phyloP scores from a whole-genome alignment of 179 eudicot species.

The Sideroxylon spinosum region DNA sequence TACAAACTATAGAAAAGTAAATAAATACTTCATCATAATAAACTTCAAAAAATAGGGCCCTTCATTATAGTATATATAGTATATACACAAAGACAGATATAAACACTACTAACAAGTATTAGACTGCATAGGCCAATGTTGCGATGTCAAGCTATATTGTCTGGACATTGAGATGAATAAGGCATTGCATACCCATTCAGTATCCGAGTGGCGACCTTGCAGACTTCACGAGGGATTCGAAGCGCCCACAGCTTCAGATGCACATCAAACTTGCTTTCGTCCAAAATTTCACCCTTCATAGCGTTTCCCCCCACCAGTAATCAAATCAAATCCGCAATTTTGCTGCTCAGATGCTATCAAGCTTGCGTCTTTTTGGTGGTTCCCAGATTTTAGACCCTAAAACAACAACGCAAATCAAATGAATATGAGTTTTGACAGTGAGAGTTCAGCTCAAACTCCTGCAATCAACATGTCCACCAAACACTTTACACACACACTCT shows the following conservation, averaged over 20 bases:
- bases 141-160: too few species aligned
- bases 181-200: constrained; percentile 62
- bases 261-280: constrained; percentile 80
- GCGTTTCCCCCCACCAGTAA: background rate
- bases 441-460: background rate
- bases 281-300: constrained; percentile 43
- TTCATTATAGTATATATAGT: background rate
- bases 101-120: background rate
- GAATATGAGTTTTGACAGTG: background rate
- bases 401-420: background rate
- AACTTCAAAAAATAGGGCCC: background rate
- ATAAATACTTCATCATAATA: too few species aligned
- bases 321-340: background rate
- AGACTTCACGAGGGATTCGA: constrained; percentile 69
- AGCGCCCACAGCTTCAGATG: constrained; percentile 73
- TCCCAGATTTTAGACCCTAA: too few species aligned
- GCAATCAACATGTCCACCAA: too few species aligned
- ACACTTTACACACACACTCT: too few species aligned
- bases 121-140: background rate
- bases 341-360: background rate
- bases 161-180: constrained; percentile 2
- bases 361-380: too few species aligned
- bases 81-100: background rate
- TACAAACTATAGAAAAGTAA: background rate
- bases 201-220: constrained; percentile 68